Evolutionary conservation across 441 rosid species (phyloP).

Genomic region (Croton laevigatus): DNA sequence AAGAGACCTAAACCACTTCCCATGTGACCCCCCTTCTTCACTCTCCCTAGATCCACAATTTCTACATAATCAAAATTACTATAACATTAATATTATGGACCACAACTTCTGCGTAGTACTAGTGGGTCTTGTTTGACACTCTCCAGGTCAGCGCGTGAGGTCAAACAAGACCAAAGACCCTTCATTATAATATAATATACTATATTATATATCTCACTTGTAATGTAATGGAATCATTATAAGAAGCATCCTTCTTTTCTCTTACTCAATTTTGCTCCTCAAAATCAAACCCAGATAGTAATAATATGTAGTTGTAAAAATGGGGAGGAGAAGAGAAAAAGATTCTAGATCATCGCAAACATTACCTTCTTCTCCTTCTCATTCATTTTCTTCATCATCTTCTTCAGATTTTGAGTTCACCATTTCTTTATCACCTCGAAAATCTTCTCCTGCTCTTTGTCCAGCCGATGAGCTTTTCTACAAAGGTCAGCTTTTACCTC

Average conservation of each 20-base stretch:
- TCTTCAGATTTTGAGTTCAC: constrained; percentile 91
- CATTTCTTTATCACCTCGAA: constrained; percentile 65
- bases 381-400: constrained; percentile 71
- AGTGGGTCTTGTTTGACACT: constrained; percentile 12
- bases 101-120: background rate
- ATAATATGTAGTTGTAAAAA: constrained; percentile 9
- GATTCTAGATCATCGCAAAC: constrained; percentile 50
- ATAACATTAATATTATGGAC: background rate
- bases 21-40: constrained; percentile 25
- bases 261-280: constrained; percentile 1
- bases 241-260: constrained; percentile 15
- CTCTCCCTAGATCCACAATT: constrained; percentile 9
- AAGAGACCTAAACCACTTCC: constrained; percentile 21
- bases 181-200: no score
- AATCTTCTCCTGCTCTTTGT: constrained; percentile 60
- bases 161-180: constrained; percentile 9
- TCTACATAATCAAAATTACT: background rate
- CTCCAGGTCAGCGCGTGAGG: constrained; percentile 13
- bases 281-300: background rate
- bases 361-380: constrained; percentile 65
- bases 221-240: constrained; percentile 1
- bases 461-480: constrained; percentile 96
- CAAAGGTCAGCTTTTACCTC: constrained; percentile 94
- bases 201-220: background rate
- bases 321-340: constrained; percentile 42